Base-by-base conservation (phyloP, 2,329 filamentous ascomycete genomes). In the Xenoacremonium recifei region DNA sequence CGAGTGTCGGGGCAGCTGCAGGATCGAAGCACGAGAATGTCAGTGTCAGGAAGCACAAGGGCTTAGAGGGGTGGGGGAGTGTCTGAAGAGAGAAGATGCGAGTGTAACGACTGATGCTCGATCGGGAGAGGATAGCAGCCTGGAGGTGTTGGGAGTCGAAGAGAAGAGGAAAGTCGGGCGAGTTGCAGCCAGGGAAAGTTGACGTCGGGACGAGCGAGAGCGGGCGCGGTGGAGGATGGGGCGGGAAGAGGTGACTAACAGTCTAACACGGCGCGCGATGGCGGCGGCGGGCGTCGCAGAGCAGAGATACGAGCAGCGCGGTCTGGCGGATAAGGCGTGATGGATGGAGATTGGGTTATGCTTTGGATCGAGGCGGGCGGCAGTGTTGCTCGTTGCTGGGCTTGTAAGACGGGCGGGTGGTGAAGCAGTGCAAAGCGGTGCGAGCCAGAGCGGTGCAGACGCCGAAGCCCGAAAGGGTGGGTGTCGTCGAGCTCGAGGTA, bases 171-270 rank as follows among this genome's bases (percentile, higher is more conserved):
- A 44, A 39, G 44, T 48, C 36, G 36, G 40, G 39, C 43, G 32
- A 44, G 35, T 21, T 16, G 18, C 21, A 23, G 27, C 25, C 16
- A 37, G 35, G 35, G 31, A 33, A 29, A 23, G 35, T 19, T 21
- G 23, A 31, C 21, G 42, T 41, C 38, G 38, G 40, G 44, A 45
- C 40, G 45, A 37, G 42, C 32, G 39, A 37, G 37, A 39, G 38
- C 37, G 39, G 48, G 50, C 41, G 34, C 23, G 13, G 13, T 27
- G 29, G 29, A 10, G 29, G 29, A 31, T 15, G 29, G 29, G 29
- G 29, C 29, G n/a, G n/a, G 29, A 31, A 44, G 45, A 54, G 55
- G 57, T 60, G 57, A 60, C 57, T 60, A 60, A 55, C 52, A 55
- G n/a, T 27, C 23, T 27, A 27, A 27, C 9, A 27, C 23, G 23